Evolutionary conservation across 352 stramenopile species (phyloP).

Genomic region (Phytopythium sindhum): DNA sequence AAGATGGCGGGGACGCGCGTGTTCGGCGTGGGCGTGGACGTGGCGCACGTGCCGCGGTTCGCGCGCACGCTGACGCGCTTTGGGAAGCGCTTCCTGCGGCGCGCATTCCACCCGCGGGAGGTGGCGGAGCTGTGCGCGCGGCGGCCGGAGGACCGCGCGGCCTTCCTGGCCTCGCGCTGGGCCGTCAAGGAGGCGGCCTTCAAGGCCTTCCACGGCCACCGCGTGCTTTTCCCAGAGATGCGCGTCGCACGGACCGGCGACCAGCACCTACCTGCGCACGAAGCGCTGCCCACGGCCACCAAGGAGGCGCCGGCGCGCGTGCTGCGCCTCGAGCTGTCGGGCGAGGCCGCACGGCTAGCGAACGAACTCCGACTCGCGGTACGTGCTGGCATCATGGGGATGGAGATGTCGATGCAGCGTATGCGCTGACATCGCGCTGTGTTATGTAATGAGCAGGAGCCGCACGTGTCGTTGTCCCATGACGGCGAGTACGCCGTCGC

Average conservation of each 20-base stretch:
- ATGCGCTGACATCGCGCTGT: neutral
- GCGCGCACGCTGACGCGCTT: slow-evolving; percentile 47
- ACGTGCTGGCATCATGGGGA: neutral
- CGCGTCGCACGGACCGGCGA: slow-evolving; percentile 14
- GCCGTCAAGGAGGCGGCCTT: slow-evolving; percentile 80
- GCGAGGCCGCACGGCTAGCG: slow-evolving; percentile 49
- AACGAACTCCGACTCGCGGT: slow-evolving; percentile 54
- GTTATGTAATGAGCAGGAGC: slow-evolving; percentile 25
- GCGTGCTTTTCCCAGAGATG: slow-evolving; percentile 79
- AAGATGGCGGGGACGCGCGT: slow-evolving; percentile 31
- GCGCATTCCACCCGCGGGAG: slow-evolving; percentile 62
- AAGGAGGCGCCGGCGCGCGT: slow-evolving; percentile 31
- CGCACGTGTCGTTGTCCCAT: slow-evolving; percentile 75
- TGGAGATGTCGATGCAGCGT: neutral
- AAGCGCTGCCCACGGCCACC: slow-evolving; percentile 23
- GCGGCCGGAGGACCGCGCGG: slow-evolving; percentile 24
- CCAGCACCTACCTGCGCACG: neutral
- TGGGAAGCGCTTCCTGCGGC: slow-evolving; percentile 55
- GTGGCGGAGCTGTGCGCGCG: slow-evolving; percentile 59
- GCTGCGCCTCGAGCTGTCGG: slow-evolving; percentile 53
- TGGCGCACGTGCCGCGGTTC: slow-evolving; percentile 61
- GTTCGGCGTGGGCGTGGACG: slow-evolving; percentile 72
- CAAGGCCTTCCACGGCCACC: slow-evolving; percentile 80
- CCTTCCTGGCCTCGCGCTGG: slow-evolving; percentile 78
- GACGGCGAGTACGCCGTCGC: slow-evolving; percentile 81